A percentile compares a stretch with the other conserved stretches of the same genome.
Conservation (phyloP, 805 yeast genomes). For the Cephaloascus albidus region DNA sequence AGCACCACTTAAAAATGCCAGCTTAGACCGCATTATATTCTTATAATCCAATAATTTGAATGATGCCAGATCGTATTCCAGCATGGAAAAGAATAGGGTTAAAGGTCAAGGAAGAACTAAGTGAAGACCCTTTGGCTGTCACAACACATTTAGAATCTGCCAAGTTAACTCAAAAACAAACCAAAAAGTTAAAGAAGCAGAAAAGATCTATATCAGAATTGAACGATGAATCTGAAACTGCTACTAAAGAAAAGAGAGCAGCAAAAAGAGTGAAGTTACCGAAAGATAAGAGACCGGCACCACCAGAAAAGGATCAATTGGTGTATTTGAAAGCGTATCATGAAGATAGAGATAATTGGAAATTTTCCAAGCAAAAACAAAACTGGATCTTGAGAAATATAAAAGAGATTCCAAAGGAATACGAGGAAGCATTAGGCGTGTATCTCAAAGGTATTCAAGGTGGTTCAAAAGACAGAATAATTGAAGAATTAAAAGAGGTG, state of each 20-base stretch:
- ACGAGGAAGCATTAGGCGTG: constrained; percentile 36
- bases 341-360: constrained; percentile 57
- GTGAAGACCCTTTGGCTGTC: constrained; percentile 34
- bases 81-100: constrained; percentile 82
- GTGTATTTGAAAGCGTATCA: constrained; percentile 51
- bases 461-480: constrained; percentile 51
- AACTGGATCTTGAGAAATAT: constrained; percentile 73
- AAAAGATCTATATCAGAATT: constrained; percentile 15
- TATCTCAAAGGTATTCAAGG: constrained; percentile 64
- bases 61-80: constrained; percentile 30
- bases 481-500: constrained; percentile 35
- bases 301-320: constrained; percentile 72
- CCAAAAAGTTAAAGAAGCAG: constrained; percentile 28
- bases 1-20: too few species aligned
- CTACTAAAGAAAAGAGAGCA: constrained; percentile 33
- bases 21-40: too few species aligned
- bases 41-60: too few species aligned
- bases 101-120: constrained; percentile 39
- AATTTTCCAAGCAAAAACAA: constrained; percentile 80
- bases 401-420: constrained; percentile 38
- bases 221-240: constrained; percentile 6
- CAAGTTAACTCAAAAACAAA: constrained; percentile 29
- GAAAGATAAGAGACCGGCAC: constrained; percentile 47
- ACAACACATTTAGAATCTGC: constrained; percentile 36
- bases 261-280: constrained; percentile 67